phyloP scores from a whole-genome alignment of 2,329 filamentous ascomycete genomes.

The Colletotrichum filicis region DNA sequence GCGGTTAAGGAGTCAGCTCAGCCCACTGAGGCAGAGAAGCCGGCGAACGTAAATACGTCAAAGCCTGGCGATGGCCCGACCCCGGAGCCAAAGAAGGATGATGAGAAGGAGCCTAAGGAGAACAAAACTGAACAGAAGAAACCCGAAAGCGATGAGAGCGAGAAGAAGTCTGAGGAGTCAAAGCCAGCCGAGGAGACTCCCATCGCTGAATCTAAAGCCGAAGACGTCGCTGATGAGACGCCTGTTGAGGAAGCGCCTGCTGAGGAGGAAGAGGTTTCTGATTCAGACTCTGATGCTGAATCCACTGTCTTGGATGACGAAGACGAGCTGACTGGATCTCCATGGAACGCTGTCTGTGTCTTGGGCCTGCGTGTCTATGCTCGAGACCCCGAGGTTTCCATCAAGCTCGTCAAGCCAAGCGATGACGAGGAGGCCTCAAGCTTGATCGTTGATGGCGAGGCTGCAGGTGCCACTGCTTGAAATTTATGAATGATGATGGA shows the following conservation, averaged over 20 bases:
- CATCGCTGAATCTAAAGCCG: background rate
- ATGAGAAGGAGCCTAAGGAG: conserved; percentile 3
- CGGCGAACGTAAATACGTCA: background rate
- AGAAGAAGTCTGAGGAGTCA: conserved; percentile 13
- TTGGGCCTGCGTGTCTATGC: conserved; percentile 52
- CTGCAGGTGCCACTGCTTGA: conserved; percentile 45
- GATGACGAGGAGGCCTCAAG: conserved; percentile 43
- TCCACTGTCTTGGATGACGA: conserved; percentile 26
- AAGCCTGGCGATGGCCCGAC: conserved; percentile 9
- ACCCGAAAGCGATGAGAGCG: background rate
- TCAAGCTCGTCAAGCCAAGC: conserved; percentile 47
- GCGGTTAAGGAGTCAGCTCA: conserved; percentile 21
- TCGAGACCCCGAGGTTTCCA: conserved; percentile 46
- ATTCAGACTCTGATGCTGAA: conserved; percentile 21
- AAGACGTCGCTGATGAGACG: background rate
- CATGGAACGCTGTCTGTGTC: conserved; percentile 56
- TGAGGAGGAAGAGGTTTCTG: conserved; percentile 29
- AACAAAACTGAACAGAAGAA: background rate
- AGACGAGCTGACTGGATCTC: conserved; percentile 36
- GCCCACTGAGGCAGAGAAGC: background rate
- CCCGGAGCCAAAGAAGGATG: conserved; percentile 18
- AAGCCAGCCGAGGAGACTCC: background rate
- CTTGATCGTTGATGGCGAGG: conserved; percentile 41
- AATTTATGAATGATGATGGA: background rate
- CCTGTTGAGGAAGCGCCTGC: conserved; percentile 21